Evolutionary conservation across 192 early-diverging fungal species (phyloP), one percentile per base, ranked within the genome.

Genomic region (Entophlyctis luteolus): DNA sequence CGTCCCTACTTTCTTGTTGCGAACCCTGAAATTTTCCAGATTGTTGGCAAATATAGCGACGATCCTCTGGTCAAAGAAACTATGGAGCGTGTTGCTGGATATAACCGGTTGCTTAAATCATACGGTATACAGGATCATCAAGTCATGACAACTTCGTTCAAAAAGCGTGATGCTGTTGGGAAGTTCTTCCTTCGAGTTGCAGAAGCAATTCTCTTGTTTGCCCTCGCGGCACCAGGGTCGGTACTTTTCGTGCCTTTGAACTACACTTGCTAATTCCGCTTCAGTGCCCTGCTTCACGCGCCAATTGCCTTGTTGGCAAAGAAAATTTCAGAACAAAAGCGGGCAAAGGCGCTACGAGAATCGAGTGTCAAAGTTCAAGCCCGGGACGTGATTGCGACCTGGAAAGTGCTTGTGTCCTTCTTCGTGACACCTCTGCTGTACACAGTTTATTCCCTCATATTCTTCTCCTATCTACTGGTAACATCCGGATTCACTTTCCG

Each of bases 91-190:
- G 86, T 98, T 16, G 77, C 84, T 45, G 85, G 88, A 20, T 98
- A 98, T 78, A 94, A 98, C 75, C 82, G 85, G 65, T 79, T 93
- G 68, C 81, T 99, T 50, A 87, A 88, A 47, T 93, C 92, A 77
- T 93, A 96, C 72, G 96, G 96, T 18, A 84, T 98, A 52, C 85
- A 87, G 27, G 96, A 98, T 65, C 96, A 98, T 77, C 95, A 99
- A 79, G 97, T 98, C 23, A 83, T 91, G 49, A 88, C 84, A 22
- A 93, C 88, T 58, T 78, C 73, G 1, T 75, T 96, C 22, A 84
- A 87, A 23, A 66, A 54, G 36, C 63, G 63, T 20, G 63, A 3
- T 20, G 63, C 63, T 0, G 50, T 34, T 20, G 81, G 89, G 23
- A 55, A 77, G 14, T 73, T 79, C 25, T 88, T 89, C 4, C 70